Base-by-base conservation (phyloP, 345 rosid genomes). In the Eucalyptus fibrosa region DNA sequence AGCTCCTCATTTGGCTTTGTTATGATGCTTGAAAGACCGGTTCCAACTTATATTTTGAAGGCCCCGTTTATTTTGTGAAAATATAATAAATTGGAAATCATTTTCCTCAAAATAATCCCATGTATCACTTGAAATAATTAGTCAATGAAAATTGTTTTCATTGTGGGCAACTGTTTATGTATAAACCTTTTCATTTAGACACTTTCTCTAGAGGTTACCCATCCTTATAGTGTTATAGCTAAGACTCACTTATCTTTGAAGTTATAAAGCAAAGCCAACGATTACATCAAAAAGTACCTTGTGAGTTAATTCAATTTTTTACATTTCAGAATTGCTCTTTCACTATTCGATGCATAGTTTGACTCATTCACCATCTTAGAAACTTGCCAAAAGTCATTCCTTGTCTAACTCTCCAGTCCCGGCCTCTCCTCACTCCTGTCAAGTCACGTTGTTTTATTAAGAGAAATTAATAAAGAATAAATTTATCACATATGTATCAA, bases 341-440 rank as follows among this genome's bases (percentile, higher is more conserved):
- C 59, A 8, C 26, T 53, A 19, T 53, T 53, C 0, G 1, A 53
- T 53, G 24, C 26, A 2, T 53, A 8, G 11, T 53, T 53, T 53
- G 59, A 53, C 59, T 53, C 26, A 8, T 53, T 53, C 5, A 53
- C 2, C 59, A 53, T 53, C 1, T 53, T 4, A 53, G 2, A 53
- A 53, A 53, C 26, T 53, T 53, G 11, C 26, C 59, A 19, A 53
- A 51, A 53, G 59, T 19, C 3, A 0, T 11, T 53, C 2, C 4
- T 53, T 21, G 0, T 53, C 11, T 53, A 8, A 2, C 59, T 1
- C 26, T 21, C 26, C 0, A 53, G 1, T 8, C 26, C 0, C 1
- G 0, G 5, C 59, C 59, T 53, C 59, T 19, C 59, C 4, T 53
- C 59, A 8, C 4, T 53, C 11, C 1, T 0, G 1, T 53, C 2